Percentiles rank a stretch among this genome's conserved stretches.
phyloP scores from a whole-genome alignment of 352 stramenopile species.

The Phytophthora sansomeana region DNA sequence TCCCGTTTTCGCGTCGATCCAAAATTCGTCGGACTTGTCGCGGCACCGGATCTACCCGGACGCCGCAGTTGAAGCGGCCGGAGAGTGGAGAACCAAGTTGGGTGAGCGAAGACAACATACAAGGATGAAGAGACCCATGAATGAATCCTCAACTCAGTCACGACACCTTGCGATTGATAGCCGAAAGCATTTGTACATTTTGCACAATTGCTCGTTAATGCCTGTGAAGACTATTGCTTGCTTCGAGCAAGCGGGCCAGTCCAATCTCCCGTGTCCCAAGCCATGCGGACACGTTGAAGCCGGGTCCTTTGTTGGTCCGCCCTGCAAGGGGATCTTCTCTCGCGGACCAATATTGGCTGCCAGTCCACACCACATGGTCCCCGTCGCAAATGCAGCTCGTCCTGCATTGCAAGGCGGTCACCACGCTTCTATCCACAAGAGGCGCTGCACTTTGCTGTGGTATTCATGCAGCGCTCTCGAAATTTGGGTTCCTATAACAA shows the following conservation, averaged over 20 bases:
- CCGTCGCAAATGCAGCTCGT: slow-evolving; percentile 22
- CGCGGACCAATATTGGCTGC: slow-evolving; percentile 27
- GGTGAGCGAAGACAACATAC: neutral
- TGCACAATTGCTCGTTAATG: neutral
- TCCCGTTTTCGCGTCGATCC: slow-evolving; percentile 24
- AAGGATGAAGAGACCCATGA: neutral
- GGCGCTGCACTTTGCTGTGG: neutral
- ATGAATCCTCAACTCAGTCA: neutral
- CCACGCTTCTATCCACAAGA: neutral
- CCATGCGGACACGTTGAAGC: slow-evolving; percentile 30
- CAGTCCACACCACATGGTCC: slow-evolving; percentile 26
- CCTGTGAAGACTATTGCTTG: neutral
- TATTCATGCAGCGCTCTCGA: neutral
- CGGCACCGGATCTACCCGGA: slow-evolving; percentile 26
- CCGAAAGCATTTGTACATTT: too few species aligned
- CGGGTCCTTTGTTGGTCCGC: slow-evolving; percentile 11
- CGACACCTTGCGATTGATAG: neutral
- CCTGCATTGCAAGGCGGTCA: neutral
- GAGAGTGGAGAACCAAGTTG: slow-evolving; percentile 14
- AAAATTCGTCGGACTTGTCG: slow-evolving; percentile 37
- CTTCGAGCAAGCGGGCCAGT: slow-evolving; percentile 7
- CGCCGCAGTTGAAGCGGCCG: slow-evolving; percentile 16
- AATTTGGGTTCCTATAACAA: neutral
- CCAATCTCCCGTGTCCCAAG: slow-evolving; percentile 35
- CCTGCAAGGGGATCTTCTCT: slow-evolving; percentile 24